Percentiles rank a stretch among this genome's conserved stretches.
phyloP scores from a whole-genome alignment of 768 basidiomycete genomes.

The Leccinum longicurvipes region DNA sequence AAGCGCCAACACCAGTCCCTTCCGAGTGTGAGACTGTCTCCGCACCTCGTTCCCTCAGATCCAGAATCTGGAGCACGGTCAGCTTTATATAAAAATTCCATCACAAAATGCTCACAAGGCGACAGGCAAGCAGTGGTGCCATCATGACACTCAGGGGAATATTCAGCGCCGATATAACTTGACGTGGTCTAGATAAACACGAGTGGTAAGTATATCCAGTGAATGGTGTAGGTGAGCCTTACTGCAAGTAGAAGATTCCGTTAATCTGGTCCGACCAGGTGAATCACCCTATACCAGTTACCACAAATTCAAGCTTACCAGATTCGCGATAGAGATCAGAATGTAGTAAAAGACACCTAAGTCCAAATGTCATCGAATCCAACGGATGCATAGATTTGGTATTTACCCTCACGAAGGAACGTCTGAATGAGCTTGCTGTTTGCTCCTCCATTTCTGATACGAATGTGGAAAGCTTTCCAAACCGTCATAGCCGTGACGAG shows the following conservation, averaged over 20 bases:
- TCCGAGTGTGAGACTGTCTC: constrained; percentile 75
- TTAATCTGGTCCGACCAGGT: constrained; percentile 47
- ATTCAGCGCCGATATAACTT: constrained; percentile 79
- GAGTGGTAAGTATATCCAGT: constrained; percentile 7
- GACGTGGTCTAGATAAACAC: constrained; percentile 55
- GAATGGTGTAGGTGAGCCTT: constrained; percentile 20
- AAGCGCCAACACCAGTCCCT: constrained; percentile 64
- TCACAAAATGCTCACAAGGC: constrained; percentile 47
- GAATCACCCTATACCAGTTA: constrained; percentile 1
- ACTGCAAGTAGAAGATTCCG: constrained; percentile 86
- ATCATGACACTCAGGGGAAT: constrained; percentile 86
- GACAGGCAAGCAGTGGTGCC: constrained; percentile 74
- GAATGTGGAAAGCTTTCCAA: constrained; percentile 74
- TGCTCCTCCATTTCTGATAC: constrained; percentile 69
- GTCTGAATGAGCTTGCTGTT: constrained; percentile 81
- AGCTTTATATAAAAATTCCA: neutral
- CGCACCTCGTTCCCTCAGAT: constrained; percentile 77
- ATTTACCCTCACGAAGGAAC: constrained; percentile 73
- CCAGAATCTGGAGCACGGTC: constrained; percentile 58
- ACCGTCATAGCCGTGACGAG: constrained; percentile 79
- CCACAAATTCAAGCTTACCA: constrained; percentile 36
- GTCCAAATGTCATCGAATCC: neutral
- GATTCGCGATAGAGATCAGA: constrained; percentile 81
- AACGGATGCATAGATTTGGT: constrained; percentile 1
- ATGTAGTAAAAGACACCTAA: constrained; percentile 79